Evolutionary conservation across 2,329 filamentous ascomycete species (phyloP).

Genomic region (Neospermospora avenae): DNA sequence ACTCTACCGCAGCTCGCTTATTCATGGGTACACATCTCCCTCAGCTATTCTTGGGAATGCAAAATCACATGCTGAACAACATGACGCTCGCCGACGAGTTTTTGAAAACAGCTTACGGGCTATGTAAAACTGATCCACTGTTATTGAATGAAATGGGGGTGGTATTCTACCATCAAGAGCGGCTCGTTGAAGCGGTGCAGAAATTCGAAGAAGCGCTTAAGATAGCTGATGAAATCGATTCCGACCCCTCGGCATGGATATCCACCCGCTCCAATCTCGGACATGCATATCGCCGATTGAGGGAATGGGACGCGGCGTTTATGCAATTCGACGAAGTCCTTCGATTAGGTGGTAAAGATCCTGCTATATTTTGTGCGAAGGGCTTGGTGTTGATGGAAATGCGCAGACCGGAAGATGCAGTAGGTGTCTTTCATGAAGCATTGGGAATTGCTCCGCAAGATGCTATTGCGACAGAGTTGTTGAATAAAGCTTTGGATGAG

Average conservation of each 20-base stretch:
- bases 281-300: slow-evolving; percentile 76
- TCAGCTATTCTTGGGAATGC: slow-evolving; percentile 96
- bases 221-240: slow-evolving; percentile 76
- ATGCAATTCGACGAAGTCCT: slow-evolving; percentile 84
- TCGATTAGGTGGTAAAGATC: slow-evolving; percentile 74
- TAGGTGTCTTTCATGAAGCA: slow-evolving; percentile 79
- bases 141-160: slow-evolving; percentile 95
- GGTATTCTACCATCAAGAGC: slow-evolving; percentile 89
- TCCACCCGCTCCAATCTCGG: slow-evolving; percentile 84
- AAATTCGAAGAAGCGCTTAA: slow-evolving; percentile 76
- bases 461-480: slow-evolving; percentile 73
- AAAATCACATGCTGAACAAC: slow-evolving; percentile 94
- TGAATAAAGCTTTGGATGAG: slow-evolving; percentile 68
- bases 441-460: slow-evolving; percentile 77
- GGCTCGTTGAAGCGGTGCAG: slow-evolving; percentile 69
- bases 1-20: slow-evolving; percentile 88
- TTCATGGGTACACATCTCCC: slow-evolving; percentile 97
- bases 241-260: slow-evolving; percentile 78
- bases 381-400: slow-evolving; percentile 81
- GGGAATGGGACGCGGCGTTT: slow-evolving; percentile 68
- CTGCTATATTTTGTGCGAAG: slow-evolving; percentile 75
- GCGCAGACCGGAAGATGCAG: slow-evolving; percentile 70
- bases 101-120: slow-evolving; percentile 78
- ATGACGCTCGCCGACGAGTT: slow-evolving; percentile 93
- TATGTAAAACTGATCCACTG: slow-evolving; percentile 82